Evolutionary conservation across 2,329 filamentous ascomycete species (phyloP).

Genomic region (Huntiella abstrusa): DNA sequence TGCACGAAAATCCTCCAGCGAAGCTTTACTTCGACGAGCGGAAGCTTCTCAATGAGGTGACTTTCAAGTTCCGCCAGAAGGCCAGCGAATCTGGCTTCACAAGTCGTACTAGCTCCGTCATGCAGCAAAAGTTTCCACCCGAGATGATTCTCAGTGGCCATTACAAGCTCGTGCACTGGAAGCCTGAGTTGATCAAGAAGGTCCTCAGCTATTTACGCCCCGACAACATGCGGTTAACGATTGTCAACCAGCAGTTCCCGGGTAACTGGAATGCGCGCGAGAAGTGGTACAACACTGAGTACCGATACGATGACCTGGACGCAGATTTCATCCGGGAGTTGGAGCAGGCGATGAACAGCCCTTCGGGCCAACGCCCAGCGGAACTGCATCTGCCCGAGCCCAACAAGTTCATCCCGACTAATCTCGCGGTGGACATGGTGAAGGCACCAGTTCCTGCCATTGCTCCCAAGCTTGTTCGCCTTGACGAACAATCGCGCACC

Average conservation of each 20-base stretch:
- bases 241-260: slow-evolving; percentile 69
- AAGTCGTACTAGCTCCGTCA: slow-evolving; percentile 63
- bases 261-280: slow-evolving; percentile 76
- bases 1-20: slow-evolving; percentile 62
- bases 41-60: slow-evolving; percentile 74
- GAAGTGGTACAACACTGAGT: slow-evolving; percentile 96
- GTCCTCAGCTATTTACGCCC: slow-evolving; percentile 57
- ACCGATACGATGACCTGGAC: slow-evolving; percentile 65
- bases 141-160: slow-evolving; percentile 76
- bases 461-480: slow-evolving; percentile 64
- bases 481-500: slow-evolving; percentile 59
- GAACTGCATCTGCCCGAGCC: slow-evolving; percentile 74
- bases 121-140: slow-evolving; percentile 78
- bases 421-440: slow-evolving; percentile 87
- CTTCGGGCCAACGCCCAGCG: slow-evolving; percentile 38
- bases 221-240: slow-evolving; percentile 73
- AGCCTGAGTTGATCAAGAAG: slow-evolving; percentile 54
- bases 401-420: slow-evolving; percentile 90
- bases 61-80: slow-evolving; percentile 92
- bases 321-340: slow-evolving; percentile 55
- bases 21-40: slow-evolving; percentile 92
- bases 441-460: slow-evolving; percentile 59
- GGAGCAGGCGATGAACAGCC: slow-evolving; percentile 39
- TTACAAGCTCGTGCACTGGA: slow-evolving; percentile 59
- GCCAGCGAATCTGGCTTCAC: slow-evolving; percentile 76